These are phyloP conservation scores for Spatholobus suberectus DNA, from an alignment of 306 rosid genomes.

Conservation along the genomic window DNA sequence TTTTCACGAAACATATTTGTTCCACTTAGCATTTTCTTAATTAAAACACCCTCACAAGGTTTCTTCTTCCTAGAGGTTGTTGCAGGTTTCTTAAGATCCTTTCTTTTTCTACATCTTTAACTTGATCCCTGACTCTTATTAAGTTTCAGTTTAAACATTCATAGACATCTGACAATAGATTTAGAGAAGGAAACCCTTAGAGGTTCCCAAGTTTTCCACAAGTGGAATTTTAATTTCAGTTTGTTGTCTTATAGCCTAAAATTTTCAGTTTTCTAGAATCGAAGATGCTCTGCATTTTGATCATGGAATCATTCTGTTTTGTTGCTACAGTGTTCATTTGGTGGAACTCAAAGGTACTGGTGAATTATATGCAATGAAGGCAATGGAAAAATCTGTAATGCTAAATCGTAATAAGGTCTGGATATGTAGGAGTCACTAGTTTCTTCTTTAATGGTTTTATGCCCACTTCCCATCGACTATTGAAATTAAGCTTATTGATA, in stretches of 20 bases:
- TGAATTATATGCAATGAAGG: conserved; percentile 94
- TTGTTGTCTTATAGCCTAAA: neutral
- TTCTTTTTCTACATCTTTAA: neutral
- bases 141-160: neutral
- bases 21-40: neutral
- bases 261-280: neutral
- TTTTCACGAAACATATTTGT: neutral
- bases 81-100: neutral
- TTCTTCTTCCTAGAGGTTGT: neutral
- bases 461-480: neutral
- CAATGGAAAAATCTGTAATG: conserved; percentile 91
- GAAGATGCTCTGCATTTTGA: conserved; percentile 8
- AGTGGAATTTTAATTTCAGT: neutral
- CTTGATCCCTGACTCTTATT: neutral
- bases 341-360: conserved; percentile 86
- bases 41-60: neutral
- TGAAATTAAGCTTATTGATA: conserved; percentile 8
- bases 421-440: conserved; percentile 31
- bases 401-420: conserved; percentile 92
- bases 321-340: conserved; percentile 82
- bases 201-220: neutral
- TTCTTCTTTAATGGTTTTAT: conserved; percentile 27
- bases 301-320: conserved; percentile 35
- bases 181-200: neutral
- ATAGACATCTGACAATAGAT: neutral